Base-by-base conservation (phyloP, 2,329 filamentous ascomycete species). In the Trichoderma gracile region DNA sequence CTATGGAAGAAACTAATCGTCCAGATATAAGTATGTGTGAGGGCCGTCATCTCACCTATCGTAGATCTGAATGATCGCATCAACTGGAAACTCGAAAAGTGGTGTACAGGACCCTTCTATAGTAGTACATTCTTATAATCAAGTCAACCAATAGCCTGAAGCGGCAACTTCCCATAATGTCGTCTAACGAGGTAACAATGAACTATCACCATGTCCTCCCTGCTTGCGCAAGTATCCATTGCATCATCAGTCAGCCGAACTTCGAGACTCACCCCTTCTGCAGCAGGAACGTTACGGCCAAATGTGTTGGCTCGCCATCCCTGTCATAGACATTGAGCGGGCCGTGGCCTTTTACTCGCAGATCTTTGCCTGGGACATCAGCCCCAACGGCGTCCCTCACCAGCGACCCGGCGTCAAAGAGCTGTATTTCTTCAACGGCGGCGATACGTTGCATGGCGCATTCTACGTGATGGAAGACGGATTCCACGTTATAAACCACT, bases 221-320 rank as follows among this genome's bases (percentile, higher is more conserved):
- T 38, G 1, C 33, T 14, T 14, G 10, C 5, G 10, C 8, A 33
- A 38, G 2, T 38, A 10, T 38, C 4, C 49, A 6, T n/a, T 33
- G 25, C 6, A 14, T 1, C 14, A 3, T 38, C 27, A 10, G 30
- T 56, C 27, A 27, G 12, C 40, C 23, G 23, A 23, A 21, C 25
- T 42, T 19, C 33, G 14, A 30, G 38, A 55, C 55, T 65, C 17
- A 65, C 55, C 19, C 23, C 33, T n/a, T 15, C 49, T 42, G 7
- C 12, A 64, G 40, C 46, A 58, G 55, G 63, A 59, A 40, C 23
- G 40, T n/a, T 52, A 60, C 54, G 76, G 76, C 65, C 71, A 78
- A 56, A 73, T 77, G 54, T 76, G 72, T 69, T 80, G 76, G 76
- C 73, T 77, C 52, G 75, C 79, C 62, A 68, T 80, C 15, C 77